Percentiles rank a stretch among this genome's conserved stretches.
Evolutionary conservation across 2,329 filamentous ascomycete species (phyloP).

Genomic region (Rutstroemia sp.): DNA sequence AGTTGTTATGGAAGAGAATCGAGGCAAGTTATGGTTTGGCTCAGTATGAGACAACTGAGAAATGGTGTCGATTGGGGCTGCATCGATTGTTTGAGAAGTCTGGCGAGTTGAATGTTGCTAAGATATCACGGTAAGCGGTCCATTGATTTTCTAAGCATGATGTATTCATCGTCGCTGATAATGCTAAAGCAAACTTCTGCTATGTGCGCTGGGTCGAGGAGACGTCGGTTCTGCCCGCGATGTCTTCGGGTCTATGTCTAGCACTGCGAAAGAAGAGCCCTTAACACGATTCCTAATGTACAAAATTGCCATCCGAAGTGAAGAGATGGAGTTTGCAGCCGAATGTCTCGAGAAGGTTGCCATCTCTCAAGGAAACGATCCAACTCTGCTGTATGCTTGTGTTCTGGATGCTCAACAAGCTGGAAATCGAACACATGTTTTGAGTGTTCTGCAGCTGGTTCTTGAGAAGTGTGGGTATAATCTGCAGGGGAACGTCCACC

Average conservation of each 20-base stretch:
- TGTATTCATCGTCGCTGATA: not conserved
- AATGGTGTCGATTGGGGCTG: conserved; percentile 66
- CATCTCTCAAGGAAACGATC: conserved; percentile 43
- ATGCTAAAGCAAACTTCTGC: conserved; percentile 57
- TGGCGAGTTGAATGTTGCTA: conserved; percentile 58
- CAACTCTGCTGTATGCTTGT: conserved; percentile 70
- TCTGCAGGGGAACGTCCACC: conserved; percentile 42
- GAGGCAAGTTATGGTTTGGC: conserved; percentile 49
- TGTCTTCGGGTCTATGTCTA: conserved; percentile 52
- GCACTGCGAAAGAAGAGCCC: conserved; percentile 49
- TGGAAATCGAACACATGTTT: conserved; percentile 53
- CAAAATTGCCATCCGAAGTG: conserved; percentile 56
- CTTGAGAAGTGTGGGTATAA: conserved; percentile 47
- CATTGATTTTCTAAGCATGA: not conserved
- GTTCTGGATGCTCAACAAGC: conserved; percentile 65
- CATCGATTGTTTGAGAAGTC: conserved; percentile 59
- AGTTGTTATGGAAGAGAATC: conserved; percentile 80
- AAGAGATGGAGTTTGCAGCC: conserved; percentile 50
- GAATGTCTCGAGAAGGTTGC: conserved; percentile 57
- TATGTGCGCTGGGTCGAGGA: conserved; percentile 56
- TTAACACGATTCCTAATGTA: conserved; percentile 70
- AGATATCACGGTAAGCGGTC: conserved; percentile 52
- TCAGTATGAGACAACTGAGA: conserved; percentile 47
- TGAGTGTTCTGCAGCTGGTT: conserved; percentile 52
- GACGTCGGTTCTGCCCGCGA: conserved; percentile 47